Conservation (phyloP, 73 alveolate genomes). For the Uronychia binucleata region DNA sequence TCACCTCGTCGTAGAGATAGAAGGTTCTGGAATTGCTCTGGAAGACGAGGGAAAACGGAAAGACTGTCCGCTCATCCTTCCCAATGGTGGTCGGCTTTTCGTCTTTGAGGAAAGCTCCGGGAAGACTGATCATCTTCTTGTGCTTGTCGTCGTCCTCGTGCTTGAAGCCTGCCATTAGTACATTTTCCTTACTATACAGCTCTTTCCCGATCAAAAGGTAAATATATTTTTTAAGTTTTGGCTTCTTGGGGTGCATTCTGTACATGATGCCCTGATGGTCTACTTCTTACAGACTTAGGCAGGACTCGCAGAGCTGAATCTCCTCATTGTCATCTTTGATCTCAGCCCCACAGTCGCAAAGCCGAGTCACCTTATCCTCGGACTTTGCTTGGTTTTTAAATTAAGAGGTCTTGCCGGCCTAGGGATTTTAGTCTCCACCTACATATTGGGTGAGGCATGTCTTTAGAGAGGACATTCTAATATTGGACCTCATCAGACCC, state of each 20-base stretch:
- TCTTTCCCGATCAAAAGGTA: slow-evolving; percentile 31
- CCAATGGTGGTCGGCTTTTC: neutral
- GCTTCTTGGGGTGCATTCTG: neutral
- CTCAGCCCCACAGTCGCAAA: neutral
- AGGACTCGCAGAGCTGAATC: neutral
- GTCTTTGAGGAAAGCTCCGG: neutral
- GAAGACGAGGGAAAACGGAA: slow-evolving; percentile 46
- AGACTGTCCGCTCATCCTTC: slow-evolving; percentile 19
- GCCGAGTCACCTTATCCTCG: neutral
- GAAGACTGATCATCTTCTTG: slow-evolving; percentile 4
- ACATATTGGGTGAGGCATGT: too few species aligned
- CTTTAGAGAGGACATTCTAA: too few species aligned
- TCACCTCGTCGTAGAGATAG: slow-evolving; percentile 39
- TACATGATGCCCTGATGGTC: neutral
- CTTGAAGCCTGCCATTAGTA: neutral
- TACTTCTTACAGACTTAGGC: neutral
- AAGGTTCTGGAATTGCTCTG: slow-evolving; percentile 49
- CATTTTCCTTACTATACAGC: slow-evolving; percentile 10
- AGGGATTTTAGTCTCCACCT: too few species aligned
- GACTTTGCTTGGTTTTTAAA: neutral
- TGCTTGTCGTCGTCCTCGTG: slow-evolving; percentile 39
- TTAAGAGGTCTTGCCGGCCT: neutral
- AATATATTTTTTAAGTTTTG: slow-evolving; percentile 32
- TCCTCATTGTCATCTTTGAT: neutral
- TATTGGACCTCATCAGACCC: too few species aligned